These are phyloP conservation scores for Opeltia flavorubescens DNA, from an alignment of 495 filamentous ascomycete species.

Conservation along the genomic window DNA sequence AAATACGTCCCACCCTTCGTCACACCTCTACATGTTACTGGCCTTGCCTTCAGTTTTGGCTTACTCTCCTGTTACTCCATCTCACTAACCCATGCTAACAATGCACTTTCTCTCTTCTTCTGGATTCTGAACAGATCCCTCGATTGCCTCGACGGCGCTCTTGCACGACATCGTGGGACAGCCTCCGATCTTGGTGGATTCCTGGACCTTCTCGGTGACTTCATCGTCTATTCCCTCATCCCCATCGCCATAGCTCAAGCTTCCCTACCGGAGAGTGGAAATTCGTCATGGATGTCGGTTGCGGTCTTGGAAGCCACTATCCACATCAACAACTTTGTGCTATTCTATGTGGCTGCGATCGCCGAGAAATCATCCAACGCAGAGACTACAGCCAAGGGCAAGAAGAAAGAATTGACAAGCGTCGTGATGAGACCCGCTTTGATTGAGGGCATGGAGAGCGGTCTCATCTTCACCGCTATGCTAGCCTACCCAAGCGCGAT, in stretches of 20 bases:
- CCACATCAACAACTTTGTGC: slow-evolving; percentile 25
- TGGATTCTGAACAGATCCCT: slow-evolving; percentile 20
- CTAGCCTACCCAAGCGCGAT: slow-evolving; percentile 13
- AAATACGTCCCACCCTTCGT: slow-evolving; percentile 11
- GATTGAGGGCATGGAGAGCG: slow-evolving; percentile 22
- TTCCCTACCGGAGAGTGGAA: background rate
- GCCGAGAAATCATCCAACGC: slow-evolving; percentile 16
- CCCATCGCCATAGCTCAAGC: slow-evolving; percentile 13
- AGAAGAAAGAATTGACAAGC: slow-evolving; percentile 22
- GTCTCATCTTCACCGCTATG: slow-evolving; percentile 22
- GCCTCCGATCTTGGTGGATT: slow-evolving; percentile 22
- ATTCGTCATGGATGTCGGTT: slow-evolving; percentile 14
- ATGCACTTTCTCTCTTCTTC: slow-evolving; percentile 5
- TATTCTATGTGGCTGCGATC: slow-evolving; percentile 22
- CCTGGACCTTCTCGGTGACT: slow-evolving; percentile 21
- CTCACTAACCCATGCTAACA: background rate
- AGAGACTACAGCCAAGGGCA: slow-evolving; percentile 2
- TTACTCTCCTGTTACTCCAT: slow-evolving; percentile 7
- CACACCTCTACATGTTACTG: slow-evolving; percentile 14
- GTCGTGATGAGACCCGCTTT: slow-evolving; percentile 23
- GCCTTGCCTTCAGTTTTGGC: slow-evolving; percentile 15
- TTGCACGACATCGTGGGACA: slow-evolving; percentile 15
- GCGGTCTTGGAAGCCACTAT: slow-evolving; percentile 19
- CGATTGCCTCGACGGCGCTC: slow-evolving; percentile 21
- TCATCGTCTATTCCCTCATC: slow-evolving; percentile 21